Conservation (phyloP, 176 grass and related monocot species). For the Bolboschoenus planiculmis region DNA sequence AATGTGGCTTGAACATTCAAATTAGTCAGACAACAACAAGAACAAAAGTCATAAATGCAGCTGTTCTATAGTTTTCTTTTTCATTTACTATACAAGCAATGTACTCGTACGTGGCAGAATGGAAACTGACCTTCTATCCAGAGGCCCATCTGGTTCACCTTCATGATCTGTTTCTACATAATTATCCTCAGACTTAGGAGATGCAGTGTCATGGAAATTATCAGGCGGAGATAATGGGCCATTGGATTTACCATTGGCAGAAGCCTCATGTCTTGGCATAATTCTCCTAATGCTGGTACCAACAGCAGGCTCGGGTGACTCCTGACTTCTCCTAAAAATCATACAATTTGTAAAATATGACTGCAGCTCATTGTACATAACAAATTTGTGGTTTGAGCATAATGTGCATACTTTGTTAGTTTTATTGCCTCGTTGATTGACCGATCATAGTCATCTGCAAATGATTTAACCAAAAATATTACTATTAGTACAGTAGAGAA, state of each 20-base stretch:
- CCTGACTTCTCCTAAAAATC: conserved; percentile 48
- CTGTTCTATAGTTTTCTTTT: not conserved
- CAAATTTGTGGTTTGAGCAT: conserved; percentile 33
- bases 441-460: conserved; percentile 95
- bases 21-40: not conserved
- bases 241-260: conserved; percentile 71
- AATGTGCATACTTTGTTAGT: conserved; percentile 69
- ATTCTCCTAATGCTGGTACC: conserved; percentile 44
- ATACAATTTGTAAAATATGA: conserved; percentile 4
- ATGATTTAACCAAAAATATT: conserved; percentile 25
- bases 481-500: not conserved
- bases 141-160: conserved; percentile 44
- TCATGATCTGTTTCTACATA: conserved; percentile 39
- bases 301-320: conserved; percentile 44
- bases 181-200: conserved; percentile 63
- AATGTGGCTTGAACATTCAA: not conserved
- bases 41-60: not conserved
- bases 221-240: conserved; percentile 44
- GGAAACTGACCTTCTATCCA: conserved; percentile 54
- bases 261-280: conserved; percentile 49
- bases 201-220: conserved; percentile 41
- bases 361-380: not conserved
- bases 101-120: not conserved
- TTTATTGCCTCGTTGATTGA: conserved; percentile 99
- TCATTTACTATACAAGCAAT: not conserved